Evolutionary conservation across 2,329 filamentous ascomycete genomes (phyloP).

Genomic region (Sporothrix euskadiensis): DNA sequence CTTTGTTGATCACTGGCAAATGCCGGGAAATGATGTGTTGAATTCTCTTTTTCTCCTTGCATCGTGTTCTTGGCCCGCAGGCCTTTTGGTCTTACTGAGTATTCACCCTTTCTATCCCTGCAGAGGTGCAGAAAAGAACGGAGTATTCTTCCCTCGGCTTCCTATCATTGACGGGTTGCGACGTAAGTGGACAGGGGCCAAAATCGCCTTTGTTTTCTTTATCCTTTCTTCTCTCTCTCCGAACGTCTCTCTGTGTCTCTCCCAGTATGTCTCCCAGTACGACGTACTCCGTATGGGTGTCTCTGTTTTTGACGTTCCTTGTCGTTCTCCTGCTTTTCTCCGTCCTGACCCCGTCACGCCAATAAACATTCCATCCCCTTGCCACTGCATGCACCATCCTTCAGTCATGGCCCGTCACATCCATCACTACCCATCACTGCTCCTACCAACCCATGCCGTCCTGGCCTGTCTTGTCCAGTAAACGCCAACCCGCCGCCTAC

Average conservation of each 20-base stretch:
- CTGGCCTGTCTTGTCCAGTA: constrained; percentile 3
- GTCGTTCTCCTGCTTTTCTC: neutral
- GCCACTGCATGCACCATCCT: constrained; percentile 5
- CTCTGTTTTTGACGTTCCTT: neutral
- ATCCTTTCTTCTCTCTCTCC: neutral
- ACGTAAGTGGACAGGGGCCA: neutral
- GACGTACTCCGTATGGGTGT: too few species aligned
- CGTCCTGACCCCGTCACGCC: neutral
- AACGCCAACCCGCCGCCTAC: neutral
- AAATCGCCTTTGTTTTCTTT: neutral
- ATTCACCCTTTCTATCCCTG: constrained; percentile 1
- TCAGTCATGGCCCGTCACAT: neutral
- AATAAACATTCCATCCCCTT: constrained; percentile 20
- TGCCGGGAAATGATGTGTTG: constrained; percentile 7
- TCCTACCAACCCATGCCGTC: neutral
- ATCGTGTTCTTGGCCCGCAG: constrained; percentile 1
- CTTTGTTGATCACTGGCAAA: constrained; percentile 11
- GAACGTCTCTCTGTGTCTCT: too few species aligned
- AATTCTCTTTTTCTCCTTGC: constrained; percentile 6
- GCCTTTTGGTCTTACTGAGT: neutral
- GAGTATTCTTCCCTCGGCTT: neutral
- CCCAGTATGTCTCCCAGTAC: too few species aligned
- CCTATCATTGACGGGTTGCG: constrained; percentile 15
- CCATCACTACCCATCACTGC: constrained; percentile 5
- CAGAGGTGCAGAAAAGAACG: neutral